Conservation (phyloP, 495 filamentous ascomycete species). For the Annulohypoxylon maeteangense region DNA sequence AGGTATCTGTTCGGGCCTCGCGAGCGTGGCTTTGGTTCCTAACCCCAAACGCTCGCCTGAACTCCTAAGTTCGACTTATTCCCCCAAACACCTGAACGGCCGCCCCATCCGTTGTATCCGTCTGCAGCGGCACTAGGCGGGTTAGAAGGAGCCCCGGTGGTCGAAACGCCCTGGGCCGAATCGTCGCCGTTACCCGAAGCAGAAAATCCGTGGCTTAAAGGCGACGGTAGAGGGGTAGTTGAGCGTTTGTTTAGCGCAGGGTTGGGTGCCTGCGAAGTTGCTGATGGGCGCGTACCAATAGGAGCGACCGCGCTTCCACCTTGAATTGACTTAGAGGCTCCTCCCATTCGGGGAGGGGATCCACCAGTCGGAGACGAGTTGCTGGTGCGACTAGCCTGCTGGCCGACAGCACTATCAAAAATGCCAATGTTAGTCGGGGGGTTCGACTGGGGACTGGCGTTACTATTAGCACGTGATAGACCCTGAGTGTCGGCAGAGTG, state of each 20-base stretch:
- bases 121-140: conserved; percentile 53
- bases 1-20: neutral
- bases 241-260: conserved; percentile 83
- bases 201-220: conserved; percentile 82
- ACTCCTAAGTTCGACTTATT: conserved; percentile 75
- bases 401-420: conserved; percentile 71
- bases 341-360: conserved; percentile 79
- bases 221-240: conserved; percentile 89
- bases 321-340: conserved; percentile 60
- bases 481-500: conserved; percentile 65
- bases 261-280: conserved; percentile 64
- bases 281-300: conserved; percentile 87
- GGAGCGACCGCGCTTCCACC: conserved; percentile 78
- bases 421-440: conserved; percentile 71
- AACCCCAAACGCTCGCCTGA: conserved; percentile 83
- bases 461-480: conserved; percentile 86
- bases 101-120: conserved; percentile 74
- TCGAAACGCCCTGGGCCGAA: conserved; percentile 33
- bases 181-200: conserved; percentile 53
- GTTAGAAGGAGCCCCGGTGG: conserved; percentile 52
- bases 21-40: conserved; percentile 42
- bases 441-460: conserved; percentile 78
- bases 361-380: conserved; percentile 84
- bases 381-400: conserved; percentile 86
- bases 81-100: conserved; percentile 78